phyloP scores from a whole-genome alignment of 129 eudicot species.

The Flaveria robusta region DNA sequence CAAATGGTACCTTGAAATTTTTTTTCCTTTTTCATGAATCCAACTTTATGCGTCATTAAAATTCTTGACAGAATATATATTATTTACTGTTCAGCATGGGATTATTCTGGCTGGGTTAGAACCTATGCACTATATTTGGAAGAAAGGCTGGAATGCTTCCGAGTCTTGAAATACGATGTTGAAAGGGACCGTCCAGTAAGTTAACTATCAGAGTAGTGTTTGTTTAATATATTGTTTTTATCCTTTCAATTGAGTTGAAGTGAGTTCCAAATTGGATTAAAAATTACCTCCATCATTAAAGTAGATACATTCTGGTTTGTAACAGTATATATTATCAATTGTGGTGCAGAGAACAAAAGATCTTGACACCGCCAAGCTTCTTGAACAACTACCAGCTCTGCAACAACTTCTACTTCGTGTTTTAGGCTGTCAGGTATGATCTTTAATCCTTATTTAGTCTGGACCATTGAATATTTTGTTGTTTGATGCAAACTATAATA shows the following conservation, averaged over 20 bases:
- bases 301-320: not conserved
- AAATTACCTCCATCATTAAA: not conserved
- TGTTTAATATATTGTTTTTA: not conserved
- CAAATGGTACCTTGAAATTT: conserved; percentile 51
- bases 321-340: conserved; percentile 10
- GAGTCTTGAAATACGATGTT: conserved; percentile 64
- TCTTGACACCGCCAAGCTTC: conserved; percentile 59
- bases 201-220: conserved; percentile 3
- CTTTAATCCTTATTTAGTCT: not conserved
- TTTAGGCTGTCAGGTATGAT: conserved; percentile 58
- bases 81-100: conserved; percentile 65
- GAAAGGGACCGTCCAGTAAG: conserved; percentile 60
- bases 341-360: conserved; percentile 58
- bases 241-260: conserved; percentile 1
- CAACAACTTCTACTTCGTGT: conserved; percentile 77
- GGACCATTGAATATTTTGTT: conserved; percentile 15
- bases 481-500: not conserved
- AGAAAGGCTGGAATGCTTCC: conserved; percentile 68
- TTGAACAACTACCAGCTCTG: conserved; percentile 67
- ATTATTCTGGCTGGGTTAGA: conserved; percentile 74
- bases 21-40: conserved; percentile 6
- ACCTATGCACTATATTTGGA: conserved; percentile 64
- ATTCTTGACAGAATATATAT: conserved; percentile 7
- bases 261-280: not conserved
- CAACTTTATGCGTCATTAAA: not conserved